phyloP scores from a whole-genome alignment of 768 basidiomycete genomes.

The Termitomyces sp. region DNA sequence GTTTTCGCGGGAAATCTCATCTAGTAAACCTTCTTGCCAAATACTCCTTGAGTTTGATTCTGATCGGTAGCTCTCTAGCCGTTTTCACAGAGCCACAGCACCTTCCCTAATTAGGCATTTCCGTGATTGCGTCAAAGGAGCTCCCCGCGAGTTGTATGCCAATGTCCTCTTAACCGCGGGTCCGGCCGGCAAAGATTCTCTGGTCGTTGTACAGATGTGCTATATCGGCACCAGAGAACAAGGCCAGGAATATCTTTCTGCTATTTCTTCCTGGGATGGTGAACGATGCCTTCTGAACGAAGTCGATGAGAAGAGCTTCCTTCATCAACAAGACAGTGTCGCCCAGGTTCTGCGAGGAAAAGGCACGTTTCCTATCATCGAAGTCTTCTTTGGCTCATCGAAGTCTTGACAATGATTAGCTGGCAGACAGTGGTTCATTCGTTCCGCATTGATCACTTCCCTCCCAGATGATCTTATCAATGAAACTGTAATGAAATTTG shows the following conservation, averaged over 20 bases:
- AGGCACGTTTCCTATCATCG: constrained; percentile 39
- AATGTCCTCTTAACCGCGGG: constrained; percentile 91
- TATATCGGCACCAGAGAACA: constrained; percentile 75
- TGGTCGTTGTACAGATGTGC: constrained; percentile 91
- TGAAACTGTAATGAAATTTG: constrained; percentile 77
- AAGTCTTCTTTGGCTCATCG: background rate
- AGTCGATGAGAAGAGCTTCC: constrained; percentile 85
- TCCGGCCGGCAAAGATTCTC: constrained; percentile 76
- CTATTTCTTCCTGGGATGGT: constrained; percentile 85
- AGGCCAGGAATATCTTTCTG: constrained; percentile 74
- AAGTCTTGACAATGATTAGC: constrained; percentile 40
- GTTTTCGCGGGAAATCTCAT: constrained; percentile 92
- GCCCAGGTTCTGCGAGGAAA: constrained; percentile 86
- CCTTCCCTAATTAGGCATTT: constrained; percentile 88
- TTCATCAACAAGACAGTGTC: constrained; percentile 88
- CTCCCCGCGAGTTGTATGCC: constrained; percentile 84
- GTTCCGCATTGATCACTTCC: constrained; percentile 77
- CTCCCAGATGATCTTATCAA: constrained; percentile 86
- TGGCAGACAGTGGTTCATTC: constrained; percentile 88
- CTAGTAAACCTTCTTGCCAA: constrained; percentile 53
- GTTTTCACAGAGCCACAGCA: constrained; percentile 84
- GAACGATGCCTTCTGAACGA: constrained; percentile 85
- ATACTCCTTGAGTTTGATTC: background rate
- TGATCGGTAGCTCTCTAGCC: constrained; percentile 40
- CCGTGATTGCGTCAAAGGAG: constrained; percentile 88